These are phyloP conservation scores for Xylogone sp. DNA, from an alignment of 2,329 filamentous ascomycete species.

Conservation along the genomic window DNA sequence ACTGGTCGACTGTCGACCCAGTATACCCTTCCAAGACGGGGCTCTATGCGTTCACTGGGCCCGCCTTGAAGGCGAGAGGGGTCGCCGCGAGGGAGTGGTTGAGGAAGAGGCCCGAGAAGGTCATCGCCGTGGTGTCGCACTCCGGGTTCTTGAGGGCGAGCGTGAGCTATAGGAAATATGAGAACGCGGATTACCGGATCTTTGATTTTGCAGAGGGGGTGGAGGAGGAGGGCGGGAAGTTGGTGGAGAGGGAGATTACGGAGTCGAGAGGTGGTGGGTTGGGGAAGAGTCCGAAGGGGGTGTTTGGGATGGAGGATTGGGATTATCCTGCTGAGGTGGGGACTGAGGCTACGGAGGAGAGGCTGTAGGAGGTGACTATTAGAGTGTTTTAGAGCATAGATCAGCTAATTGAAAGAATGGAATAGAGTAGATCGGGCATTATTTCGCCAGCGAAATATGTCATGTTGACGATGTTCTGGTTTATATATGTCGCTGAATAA, in stretches of 20 bases:
- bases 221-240: constrained; percentile 15
- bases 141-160: constrained; percentile 24
- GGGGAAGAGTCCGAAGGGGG: constrained; percentile 22
- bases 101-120: constrained; percentile 24
- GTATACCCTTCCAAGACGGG: constrained; percentile 24
- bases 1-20: constrained; percentile 28
- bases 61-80: constrained; percentile 20
- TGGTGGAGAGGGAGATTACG: constrained; percentile 27
- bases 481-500: too few relatives aligned
- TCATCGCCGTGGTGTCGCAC: constrained; percentile 29
- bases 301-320: constrained; percentile 10
- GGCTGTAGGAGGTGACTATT: too few relatives aligned
- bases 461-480: too few relatives aligned
- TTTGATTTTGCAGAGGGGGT: constrained; percentile 26
- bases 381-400: too few relatives aligned
- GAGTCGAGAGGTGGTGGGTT: constrained; percentile 25
- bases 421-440: too few relatives aligned
- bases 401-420: too few relatives aligned
- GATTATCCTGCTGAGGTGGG: background rate
- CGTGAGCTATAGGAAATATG: constrained; percentile 20
- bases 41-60: constrained; percentile 22
- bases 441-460: too few relatives aligned
- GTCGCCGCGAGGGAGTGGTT: constrained; percentile 23
- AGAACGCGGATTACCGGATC: constrained; percentile 28
- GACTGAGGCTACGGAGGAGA: background rate